Percentiles rank a stretch among this genome's conserved stretches.
These are phyloP conservation scores for Trypanosoma vivax DNA, from an alignment of 208 protist species.

Conservation along the genomic window DNA sequence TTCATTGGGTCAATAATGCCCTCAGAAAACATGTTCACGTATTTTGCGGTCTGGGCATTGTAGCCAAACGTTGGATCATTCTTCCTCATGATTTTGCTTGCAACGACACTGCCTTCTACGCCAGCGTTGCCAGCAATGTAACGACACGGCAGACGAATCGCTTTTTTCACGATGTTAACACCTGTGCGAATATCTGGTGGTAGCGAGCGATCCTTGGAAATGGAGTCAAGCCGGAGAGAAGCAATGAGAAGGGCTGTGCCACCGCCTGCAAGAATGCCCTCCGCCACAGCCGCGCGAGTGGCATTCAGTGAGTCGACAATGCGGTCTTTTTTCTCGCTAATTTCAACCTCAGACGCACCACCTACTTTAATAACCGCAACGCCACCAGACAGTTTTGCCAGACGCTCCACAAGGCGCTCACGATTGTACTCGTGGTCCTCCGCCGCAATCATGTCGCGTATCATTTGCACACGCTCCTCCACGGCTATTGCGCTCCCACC, in stretches of 20 bases:
- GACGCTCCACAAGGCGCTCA: constrained; percentile 96
- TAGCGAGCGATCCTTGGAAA: constrained; percentile 71
- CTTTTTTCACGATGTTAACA: constrained; percentile 76
- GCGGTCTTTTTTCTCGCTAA: constrained; percentile 99
- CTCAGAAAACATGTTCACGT: constrained; percentile 96
- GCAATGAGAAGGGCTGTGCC: constrained; percentile 96
- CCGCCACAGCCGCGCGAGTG: constrained; percentile 97
- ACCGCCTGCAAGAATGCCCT: constrained; percentile 98
- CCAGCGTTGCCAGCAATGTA: constrained; percentile 98
- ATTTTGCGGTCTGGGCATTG: constrained; percentile 93
- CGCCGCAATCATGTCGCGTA: constrained; percentile 91
- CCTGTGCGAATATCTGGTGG: constrained; percentile 68
- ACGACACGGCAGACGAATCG: constrained; percentile 74
- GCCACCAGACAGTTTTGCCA: constrained; percentile 77
- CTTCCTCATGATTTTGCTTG: constrained; percentile 91
- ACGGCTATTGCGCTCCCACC: constrained; percentile 92
- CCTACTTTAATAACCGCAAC: constrained; percentile 97
- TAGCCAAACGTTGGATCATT: constrained; percentile 90
- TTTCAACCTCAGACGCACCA: constrained; percentile 98
- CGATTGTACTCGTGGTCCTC: constrained; percentile 97
- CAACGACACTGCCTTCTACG: constrained; percentile 96
- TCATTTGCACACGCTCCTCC: constrained; percentile 94
- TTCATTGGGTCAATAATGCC: constrained; percentile 99
- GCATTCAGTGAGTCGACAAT: constrained; percentile 99
- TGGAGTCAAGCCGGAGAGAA: constrained; percentile 65